These are phyloP conservation scores for Ambrosiella xylebori DNA, from an alignment of 2,329 filamentous ascomycete species.

Conservation along the genomic window DNA sequence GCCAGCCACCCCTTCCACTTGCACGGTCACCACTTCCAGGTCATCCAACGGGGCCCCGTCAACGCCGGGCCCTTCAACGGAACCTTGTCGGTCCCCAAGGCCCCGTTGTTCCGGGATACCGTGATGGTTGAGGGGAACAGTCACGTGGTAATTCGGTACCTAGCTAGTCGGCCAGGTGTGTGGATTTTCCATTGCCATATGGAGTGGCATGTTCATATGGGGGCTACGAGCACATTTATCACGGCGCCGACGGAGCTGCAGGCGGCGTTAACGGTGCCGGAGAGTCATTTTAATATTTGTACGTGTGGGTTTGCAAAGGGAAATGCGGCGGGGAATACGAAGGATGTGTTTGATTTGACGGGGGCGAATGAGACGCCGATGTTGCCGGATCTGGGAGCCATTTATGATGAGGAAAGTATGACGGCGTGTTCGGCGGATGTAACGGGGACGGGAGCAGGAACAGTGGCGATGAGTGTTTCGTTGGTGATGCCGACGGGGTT, in stretches of 20 bases:
- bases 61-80: slow-evolving; percentile 21
- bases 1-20: slow-evolving; percentile 35
- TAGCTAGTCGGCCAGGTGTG: slow-evolving; percentile 28
- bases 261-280: slow-evolving; percentile 26
- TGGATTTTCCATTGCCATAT: slow-evolving; percentile 37
- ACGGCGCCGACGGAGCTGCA: slow-evolving; percentile 29
- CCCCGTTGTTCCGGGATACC: slow-evolving; percentile 32
- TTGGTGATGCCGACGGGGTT: too few species aligned
- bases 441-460: not conserved
- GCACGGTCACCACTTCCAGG: slow-evolving; percentile 38
- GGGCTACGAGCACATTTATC: slow-evolving; percentile 26
- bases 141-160: slow-evolving; percentile 29
- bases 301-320: slow-evolving; percentile 27
- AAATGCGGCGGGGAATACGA: slow-evolving; percentile 43
- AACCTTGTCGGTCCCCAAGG: slow-evolving; percentile 17
- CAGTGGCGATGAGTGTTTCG: too few species aligned
- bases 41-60: slow-evolving; percentile 21
- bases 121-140: slow-evolving; percentile 29
- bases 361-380: slow-evolving; percentile 17
- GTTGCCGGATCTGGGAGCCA: slow-evolving; percentile 8
- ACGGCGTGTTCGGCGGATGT: not conserved
- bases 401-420: not conserved
- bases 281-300: slow-evolving; percentile 26
- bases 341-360: slow-evolving; percentile 31
- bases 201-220: slow-evolving; percentile 36